These are phyloP conservation scores for Dothideomycetes sp. DNA, from an alignment of 2,329 filamentous ascomycete genomes.

Conservation along the genomic window DNA sequence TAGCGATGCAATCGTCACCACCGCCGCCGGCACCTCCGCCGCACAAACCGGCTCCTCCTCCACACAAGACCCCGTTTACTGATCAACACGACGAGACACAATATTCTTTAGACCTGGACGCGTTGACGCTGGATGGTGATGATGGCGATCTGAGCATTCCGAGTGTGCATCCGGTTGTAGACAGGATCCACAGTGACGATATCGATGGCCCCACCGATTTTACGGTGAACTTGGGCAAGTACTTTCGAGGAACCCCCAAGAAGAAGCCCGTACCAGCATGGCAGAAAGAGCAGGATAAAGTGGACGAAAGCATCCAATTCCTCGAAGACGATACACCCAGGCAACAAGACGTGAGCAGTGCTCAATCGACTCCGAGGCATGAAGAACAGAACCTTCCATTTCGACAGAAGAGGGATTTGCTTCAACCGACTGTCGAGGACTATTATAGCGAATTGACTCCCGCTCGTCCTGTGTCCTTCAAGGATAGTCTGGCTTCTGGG, in stretches of 20 bases:
- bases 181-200: slow-evolving; percentile 25
- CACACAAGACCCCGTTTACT: not conserved
- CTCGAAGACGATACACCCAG: slow-evolving; percentile 9
- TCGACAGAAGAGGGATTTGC: slow-evolving; percentile 23
- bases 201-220: slow-evolving; percentile 32
- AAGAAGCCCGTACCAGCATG: slow-evolving; percentile 5
- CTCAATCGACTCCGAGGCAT: no score
- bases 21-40: slow-evolving; percentile 8
- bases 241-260: slow-evolving; percentile 18
- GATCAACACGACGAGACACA: slow-evolving; percentile 13
- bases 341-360: not conserved
- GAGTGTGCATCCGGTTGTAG: slow-evolving; percentile 18
- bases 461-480: slow-evolving; percentile 16
- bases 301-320: slow-evolving; percentile 14
- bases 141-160: slow-evolving; percentile 14
- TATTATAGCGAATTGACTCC: slow-evolving; percentile 26
- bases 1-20: slow-evolving; percentile 19
- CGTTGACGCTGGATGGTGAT: slow-evolving; percentile 21
- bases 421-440: slow-evolving; percentile 28
- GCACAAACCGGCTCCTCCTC: not conserved
- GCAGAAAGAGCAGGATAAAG: slow-evolving; percentile 5
- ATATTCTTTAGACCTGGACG: slow-evolving; percentile 27
- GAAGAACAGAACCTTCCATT: no score
- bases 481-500: slow-evolving; percentile 5
- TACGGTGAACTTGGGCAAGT: slow-evolving; percentile 28